Conservation (phyloP, 1,139 yeast genomes). For the Pneumocystis canis region DNA sequence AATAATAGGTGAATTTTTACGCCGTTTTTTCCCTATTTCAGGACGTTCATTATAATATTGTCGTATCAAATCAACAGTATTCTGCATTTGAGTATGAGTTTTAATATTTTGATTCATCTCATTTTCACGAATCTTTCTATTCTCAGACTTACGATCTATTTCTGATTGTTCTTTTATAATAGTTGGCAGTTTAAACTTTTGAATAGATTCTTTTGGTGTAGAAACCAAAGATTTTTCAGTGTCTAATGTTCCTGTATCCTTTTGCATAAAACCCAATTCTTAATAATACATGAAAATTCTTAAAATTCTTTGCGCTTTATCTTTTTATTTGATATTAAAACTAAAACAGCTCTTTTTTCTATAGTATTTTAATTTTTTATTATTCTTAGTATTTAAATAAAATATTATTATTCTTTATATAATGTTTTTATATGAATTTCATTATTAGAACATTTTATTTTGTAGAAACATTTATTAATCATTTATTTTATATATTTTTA, state of each 20-base stretch:
- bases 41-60: conserved; percentile 80
- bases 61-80: conserved; percentile 38
- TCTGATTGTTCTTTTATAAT: neutral
- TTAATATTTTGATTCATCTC: neutral
- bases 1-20: conserved; percentile 71
- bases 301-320: no score
- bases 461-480: neutral
- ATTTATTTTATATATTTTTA: neutral
- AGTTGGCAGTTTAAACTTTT: neutral
- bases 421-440: no score
- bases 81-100: neutral
- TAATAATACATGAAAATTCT: no score
- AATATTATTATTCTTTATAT: no score
- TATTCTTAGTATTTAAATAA: no score
- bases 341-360: no score
- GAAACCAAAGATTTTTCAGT: neutral
- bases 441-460: neutral
- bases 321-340: no score
- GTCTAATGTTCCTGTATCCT: neutral
- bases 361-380: no score
- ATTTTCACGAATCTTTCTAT: neutral
- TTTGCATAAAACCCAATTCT: neutral
- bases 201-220: neutral
- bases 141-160: neutral
- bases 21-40: conserved; percentile 45